Evolutionary conservation across 805 yeast genomes (phyloP).

Genomic region (Dipodascus albidus): DNA sequence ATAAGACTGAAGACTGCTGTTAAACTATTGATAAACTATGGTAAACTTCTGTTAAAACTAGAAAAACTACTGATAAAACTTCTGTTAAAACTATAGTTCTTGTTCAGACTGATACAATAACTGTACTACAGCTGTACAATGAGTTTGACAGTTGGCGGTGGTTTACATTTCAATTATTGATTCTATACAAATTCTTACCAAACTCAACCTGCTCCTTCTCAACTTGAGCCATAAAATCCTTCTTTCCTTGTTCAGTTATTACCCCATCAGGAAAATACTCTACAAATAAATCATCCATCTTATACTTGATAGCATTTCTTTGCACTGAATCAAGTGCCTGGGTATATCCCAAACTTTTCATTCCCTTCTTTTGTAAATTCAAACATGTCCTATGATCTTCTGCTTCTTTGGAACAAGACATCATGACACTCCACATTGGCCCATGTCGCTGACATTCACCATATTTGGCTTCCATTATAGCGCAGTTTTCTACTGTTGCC

Average conservation of each 20-base stretch:
- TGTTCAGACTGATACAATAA: too few species aligned
- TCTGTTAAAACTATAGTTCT: too few species aligned
- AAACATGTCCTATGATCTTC: conserved; percentile 1
- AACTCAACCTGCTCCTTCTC: background rate
- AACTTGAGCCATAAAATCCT: background rate
- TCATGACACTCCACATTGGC: background rate
- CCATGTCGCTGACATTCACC: conserved; percentile 2
- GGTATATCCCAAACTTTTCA: background rate
- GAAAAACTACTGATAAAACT: too few species aligned
- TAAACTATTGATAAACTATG: too few species aligned
- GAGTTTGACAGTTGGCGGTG: too few species aligned
- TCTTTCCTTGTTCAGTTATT: background rate
- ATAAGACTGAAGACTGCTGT: too few species aligned
- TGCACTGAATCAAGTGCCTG: background rate
- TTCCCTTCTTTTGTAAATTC: background rate
- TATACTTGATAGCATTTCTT: background rate
- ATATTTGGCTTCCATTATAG: background rate
- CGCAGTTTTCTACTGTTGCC: conserved; percentile 1
- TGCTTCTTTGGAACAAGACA: background rate
- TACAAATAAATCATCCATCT: background rate
- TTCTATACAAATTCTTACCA: background rate
- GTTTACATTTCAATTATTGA: background rate
- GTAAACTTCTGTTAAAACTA: too few species aligned
- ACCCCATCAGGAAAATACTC: background rate
- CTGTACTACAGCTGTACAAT: too few species aligned